Conservation (phyloP, 2,329 filamentous ascomycete genomes). For the Juglanconis juglandina region DNA sequence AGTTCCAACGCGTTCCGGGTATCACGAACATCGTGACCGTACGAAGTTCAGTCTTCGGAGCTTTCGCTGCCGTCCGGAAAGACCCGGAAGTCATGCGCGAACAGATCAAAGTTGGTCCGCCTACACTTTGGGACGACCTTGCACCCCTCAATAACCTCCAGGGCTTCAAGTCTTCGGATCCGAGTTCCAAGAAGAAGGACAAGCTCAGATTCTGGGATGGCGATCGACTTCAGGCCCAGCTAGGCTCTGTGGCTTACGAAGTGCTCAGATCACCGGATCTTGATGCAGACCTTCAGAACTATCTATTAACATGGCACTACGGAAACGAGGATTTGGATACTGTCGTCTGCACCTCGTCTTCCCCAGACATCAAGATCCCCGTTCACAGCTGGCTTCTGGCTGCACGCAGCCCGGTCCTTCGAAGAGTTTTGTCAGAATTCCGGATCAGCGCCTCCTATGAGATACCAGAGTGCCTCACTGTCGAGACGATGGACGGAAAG, state of each 20-base stretch:
- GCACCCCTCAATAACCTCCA: slow-evolving; percentile 65
- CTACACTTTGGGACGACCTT: slow-evolving; percentile 71
- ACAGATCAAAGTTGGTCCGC: slow-evolving; percentile 62
- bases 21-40: slow-evolving; percentile 82
- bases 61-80: slow-evolving; percentile 81
- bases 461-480: slow-evolving; percentile 57
- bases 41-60: slow-evolving; percentile 82
- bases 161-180: slow-evolving; percentile 50
- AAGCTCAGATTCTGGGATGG: slow-evolving; percentile 40
- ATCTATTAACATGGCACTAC: slow-evolving; percentile 41
- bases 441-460: slow-evolving; percentile 51
- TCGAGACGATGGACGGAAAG: slow-evolving; percentile 51
- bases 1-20: slow-evolving; percentile 86
- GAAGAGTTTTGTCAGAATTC: slow-evolving; percentile 58
- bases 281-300: slow-evolving; percentile 56
- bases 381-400: slow-evolving; percentile 78
- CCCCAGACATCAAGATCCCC: slow-evolving; percentile 70
- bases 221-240: slow-evolving; percentile 47
- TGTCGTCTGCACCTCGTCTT: slow-evolving; percentile 52
- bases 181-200: slow-evolving; percentile 32
- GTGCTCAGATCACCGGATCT: slow-evolving; percentile 62
- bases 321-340: slow-evolving; percentile 41
- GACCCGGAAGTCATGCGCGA: slow-evolving; percentile 79
- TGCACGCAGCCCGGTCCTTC: slow-evolving; percentile 68
- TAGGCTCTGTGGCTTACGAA: slow-evolving; percentile 48